Conservation (phyloP, 805 yeast genomes). For the Ascoidea rubescens region DNA sequence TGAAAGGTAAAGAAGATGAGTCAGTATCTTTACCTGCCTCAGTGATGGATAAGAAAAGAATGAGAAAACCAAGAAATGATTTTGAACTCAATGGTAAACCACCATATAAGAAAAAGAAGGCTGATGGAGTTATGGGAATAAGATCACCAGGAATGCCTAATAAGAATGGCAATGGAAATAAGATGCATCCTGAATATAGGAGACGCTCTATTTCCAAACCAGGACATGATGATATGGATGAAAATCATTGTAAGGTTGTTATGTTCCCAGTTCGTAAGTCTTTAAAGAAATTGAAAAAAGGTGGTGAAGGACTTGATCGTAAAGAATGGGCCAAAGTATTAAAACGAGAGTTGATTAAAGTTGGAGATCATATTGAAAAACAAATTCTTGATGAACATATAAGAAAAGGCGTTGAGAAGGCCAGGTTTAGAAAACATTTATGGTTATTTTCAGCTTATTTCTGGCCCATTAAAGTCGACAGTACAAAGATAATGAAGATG, state of each 20-base stretch:
- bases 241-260: constrained; percentile 42
- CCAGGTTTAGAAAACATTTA: constrained; percentile 42
- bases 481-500: constrained; percentile 63
- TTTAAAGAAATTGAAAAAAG: constrained; percentile 51
- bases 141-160: constrained; percentile 6
- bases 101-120: constrained; percentile 9
- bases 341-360: constrained; percentile 49
- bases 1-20: constrained; percentile 38
- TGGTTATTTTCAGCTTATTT: constrained; percentile 77
- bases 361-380: constrained; percentile 57
- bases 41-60: constrained; percentile 13
- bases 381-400: constrained; percentile 17
- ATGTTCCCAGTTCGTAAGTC: constrained; percentile 59
- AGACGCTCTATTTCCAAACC: not conserved
- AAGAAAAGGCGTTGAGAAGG: constrained; percentile 17
- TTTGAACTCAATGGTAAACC: constrained; percentile 10
- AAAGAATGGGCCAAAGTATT: constrained; percentile 66
- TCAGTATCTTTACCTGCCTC: constrained; percentile 1
- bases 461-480: constrained; percentile 83
- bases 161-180: constrained; percentile 2
- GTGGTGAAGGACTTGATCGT: constrained; percentile 59
- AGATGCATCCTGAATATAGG: not conserved
- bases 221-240: constrained; percentile 74
- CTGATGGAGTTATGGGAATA: not conserved
- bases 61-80: constrained; percentile 15